phyloP scores from a whole-genome alignment of 2,329 filamentous ascomycete species.

The Neofusicoccum kwambonambiense region DNA sequence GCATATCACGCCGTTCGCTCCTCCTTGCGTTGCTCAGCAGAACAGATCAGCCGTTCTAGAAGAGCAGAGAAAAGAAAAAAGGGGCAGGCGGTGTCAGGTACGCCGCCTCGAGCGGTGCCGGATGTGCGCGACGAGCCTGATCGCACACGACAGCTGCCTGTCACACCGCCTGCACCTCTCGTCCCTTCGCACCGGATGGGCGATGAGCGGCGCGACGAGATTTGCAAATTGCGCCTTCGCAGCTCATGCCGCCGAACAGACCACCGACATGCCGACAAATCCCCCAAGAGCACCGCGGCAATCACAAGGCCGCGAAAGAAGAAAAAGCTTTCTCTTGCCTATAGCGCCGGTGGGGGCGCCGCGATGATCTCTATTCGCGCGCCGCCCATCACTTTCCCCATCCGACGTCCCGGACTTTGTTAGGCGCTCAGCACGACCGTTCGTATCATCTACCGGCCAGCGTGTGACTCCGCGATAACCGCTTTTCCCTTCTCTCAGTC shows the following conservation, averaged over 20 bases:
- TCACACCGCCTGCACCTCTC: background rate
- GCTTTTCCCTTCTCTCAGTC: background rate
- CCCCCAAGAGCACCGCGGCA: too few relatives aligned
- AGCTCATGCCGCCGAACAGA: background rate
- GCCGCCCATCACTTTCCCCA: background rate
- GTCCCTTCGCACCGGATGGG: background rate
- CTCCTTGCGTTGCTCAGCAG: background rate
- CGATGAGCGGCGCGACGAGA: background rate
- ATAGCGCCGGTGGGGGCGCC: background rate
- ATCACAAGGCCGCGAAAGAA: background rate
- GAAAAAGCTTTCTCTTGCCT: background rate
- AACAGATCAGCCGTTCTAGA: conserved; percentile 5
- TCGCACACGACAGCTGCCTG: background rate
- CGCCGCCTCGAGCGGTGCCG: background rate
- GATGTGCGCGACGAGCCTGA: background rate
- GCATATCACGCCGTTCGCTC: background rate
- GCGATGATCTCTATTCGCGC: conserved; percentile 13
- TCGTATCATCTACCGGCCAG: background rate
- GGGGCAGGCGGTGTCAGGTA: background rate
- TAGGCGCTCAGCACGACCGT: background rate
- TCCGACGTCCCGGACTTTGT: background rate
- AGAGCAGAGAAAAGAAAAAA: background rate
- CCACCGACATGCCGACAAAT: background rate
- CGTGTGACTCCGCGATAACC: background rate
- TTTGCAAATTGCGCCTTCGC: conserved; percentile 6